phyloP scores from a whole-genome alignment of 1,284 basidiomycete species.

The Ceratobasidium sp. region DNA sequence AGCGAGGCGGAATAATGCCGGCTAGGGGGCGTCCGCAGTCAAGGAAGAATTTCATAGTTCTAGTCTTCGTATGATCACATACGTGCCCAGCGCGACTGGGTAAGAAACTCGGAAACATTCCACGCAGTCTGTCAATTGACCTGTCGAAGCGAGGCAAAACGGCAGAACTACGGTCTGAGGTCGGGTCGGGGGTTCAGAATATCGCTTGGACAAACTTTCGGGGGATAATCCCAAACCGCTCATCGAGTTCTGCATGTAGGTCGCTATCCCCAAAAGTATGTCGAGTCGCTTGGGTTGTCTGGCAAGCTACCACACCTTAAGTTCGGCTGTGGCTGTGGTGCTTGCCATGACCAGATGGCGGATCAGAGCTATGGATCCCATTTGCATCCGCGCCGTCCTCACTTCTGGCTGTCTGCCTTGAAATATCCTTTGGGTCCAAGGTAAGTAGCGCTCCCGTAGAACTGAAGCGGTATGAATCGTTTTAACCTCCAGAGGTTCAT shows the following conservation, averaged over 20 bases:
- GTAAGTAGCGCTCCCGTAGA: not conserved
- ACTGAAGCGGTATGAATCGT: not conserved
- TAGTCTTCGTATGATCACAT: not conserved
- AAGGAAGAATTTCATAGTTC: not conserved
- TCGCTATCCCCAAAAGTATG: too few species aligned
- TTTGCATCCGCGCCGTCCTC: slow-evolving; percentile 13
- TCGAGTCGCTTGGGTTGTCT: too few species aligned
- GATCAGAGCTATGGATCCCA: not conserved
- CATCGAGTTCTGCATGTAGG: not conserved
- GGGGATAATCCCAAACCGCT: too few species aligned
- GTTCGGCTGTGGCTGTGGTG: not conserved
- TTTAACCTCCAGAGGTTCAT: slow-evolving; percentile 15
- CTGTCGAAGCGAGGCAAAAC: not conserved
- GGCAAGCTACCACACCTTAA: not conserved
- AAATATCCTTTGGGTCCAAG: slow-evolving; percentile 43
- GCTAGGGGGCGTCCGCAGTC: not conserved
- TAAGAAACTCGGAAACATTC: not conserved
- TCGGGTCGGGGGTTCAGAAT: slow-evolving; percentile 8
- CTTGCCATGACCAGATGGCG: slow-evolving; percentile 5
- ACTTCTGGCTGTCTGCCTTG: slow-evolving; percentile 36
- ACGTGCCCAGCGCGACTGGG: not conserved
- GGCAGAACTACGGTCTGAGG: slow-evolving; percentile 21
- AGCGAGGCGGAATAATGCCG: slow-evolving; percentile 14
- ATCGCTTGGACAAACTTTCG: not conserved
- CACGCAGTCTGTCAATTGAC: not conserved